A percentile compares a stretch with the other conserved stretches of the same genome.
phyloP scores from a whole-genome alignment of 2,329 filamentous ascomycete species.

The Trichoderma sp. region DNA sequence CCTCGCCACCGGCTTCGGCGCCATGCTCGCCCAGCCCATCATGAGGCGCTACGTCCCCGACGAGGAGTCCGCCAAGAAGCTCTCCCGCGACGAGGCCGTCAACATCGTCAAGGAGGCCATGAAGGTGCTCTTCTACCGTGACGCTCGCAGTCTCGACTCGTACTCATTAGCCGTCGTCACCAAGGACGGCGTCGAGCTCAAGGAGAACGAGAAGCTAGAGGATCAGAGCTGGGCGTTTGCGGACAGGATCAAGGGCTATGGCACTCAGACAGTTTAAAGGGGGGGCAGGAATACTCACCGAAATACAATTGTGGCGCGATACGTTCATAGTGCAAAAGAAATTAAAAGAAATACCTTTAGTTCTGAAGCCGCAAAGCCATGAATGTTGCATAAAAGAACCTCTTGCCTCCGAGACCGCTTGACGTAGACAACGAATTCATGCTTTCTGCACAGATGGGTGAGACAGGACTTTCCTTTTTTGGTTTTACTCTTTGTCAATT shows the following conservation, averaged over 20 bases:
- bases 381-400: neutral
- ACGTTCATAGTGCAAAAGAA: constrained; percentile 10
- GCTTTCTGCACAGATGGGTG: neutral
- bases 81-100: constrained; percentile 78
- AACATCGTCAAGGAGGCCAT: constrained; percentile 86
- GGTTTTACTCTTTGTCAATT: constrained; percentile 9
- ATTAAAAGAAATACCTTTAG: neutral
- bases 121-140: constrained; percentile 97
- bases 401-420: neutral
- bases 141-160: constrained; percentile 86
- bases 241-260: constrained; percentile 91
- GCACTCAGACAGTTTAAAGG: constrained; percentile 75
- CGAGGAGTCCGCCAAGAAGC: constrained; percentile 71
- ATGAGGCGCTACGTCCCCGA: constrained; percentile 82
- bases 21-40: constrained; percentile 89
- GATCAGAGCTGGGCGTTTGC: constrained; percentile 98
- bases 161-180: constrained; percentile 92
- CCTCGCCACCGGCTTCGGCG: constrained; percentile 90
- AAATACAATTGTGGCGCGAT: neutral
- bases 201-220: constrained; percentile 85
- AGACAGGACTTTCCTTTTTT: neutral
- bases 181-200: constrained; percentile 83
- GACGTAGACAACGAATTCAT: neutral
- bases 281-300: neutral
- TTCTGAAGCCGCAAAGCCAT: neutral